These are phyloP conservation scores for Musa itinerans DNA, from an alignment of 176 grass and related monocot species.

Conservation along the genomic window DNA sequence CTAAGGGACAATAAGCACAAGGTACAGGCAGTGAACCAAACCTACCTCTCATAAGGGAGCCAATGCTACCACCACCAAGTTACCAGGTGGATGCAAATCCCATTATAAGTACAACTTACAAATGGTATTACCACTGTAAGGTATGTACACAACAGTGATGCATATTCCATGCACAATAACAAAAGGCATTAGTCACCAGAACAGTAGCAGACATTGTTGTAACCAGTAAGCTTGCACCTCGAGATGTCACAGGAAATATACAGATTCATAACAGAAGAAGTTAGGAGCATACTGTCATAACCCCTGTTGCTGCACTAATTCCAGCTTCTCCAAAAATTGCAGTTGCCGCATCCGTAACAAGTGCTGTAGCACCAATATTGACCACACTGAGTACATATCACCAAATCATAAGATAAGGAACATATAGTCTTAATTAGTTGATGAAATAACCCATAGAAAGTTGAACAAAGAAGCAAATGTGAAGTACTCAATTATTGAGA, in stretches of 20 bases:
- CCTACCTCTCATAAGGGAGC: too few species aligned
- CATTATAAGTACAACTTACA: too few species aligned
- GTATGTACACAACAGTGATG: too few species aligned
- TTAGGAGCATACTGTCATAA: conserved; percentile 80
- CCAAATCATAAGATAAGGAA: conserved; percentile 19
- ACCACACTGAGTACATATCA: conserved; percentile 59
- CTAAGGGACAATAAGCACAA: too few species aligned
- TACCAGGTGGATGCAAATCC: too few species aligned
- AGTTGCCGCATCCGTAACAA: conserved; percentile 91
- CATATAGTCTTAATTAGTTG: conserved; percentile 3
- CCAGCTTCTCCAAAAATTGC: conserved; percentile 98
- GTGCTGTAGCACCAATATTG: conserved; percentile 92
- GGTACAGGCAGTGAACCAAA: too few species aligned
- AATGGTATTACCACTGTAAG: too few species aligned
- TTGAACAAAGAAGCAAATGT: not conserved
- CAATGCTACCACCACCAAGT: too few species aligned
- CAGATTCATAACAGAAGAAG: not conserved
- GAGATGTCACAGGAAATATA: too few species aligned
- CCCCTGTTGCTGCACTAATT: conserved; percentile 86
- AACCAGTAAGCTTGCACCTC: too few species aligned
- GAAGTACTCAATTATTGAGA: conserved; percentile 7
- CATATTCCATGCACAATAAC: too few species aligned
- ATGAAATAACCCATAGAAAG: conserved; percentile 2
- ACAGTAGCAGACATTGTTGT: not conserved
- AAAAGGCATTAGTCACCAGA: not conserved